Percentiles rank a stretch among this genome's conserved stretches.
phyloP scores from a whole-genome alignment of 768 basidiomycete species.

The Hericium coralloides region DNA sequence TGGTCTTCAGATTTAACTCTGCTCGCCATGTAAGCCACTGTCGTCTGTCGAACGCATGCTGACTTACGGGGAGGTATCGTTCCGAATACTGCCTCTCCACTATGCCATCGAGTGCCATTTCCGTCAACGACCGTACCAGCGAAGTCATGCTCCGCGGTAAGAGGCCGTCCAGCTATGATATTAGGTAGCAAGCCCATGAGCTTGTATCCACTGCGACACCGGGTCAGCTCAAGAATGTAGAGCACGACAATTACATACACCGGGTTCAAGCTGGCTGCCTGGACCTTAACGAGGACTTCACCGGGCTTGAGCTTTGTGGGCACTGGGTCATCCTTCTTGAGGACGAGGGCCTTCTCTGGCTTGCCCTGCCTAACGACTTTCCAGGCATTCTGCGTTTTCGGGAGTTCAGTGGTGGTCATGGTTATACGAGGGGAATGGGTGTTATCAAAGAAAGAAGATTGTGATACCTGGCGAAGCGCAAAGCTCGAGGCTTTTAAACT shows the following conservation, averaged over 20 bases:
- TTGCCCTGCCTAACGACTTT: conserved; percentile 18
- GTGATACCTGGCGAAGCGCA: too few relatives aligned
- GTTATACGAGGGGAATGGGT: not conserved
- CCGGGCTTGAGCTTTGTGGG: conserved; percentile 26
- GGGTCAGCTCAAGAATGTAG: not conserved
- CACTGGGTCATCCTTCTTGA: conserved; percentile 20
- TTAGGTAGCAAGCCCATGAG: conserved; percentile 40
- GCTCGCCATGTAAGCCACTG: not conserved
- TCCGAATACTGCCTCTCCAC: conserved; percentile 62
- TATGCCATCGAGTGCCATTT: conserved; percentile 40
- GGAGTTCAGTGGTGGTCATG: not conserved
- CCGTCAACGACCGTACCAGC: conserved; percentile 52
- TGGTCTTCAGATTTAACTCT: not conserved
- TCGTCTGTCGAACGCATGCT: not conserved
- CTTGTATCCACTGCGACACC: conserved; percentile 44
- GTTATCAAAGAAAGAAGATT: too few relatives aligned
- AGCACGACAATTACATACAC: conserved; percentile 32
- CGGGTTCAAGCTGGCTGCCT: conserved; percentile 58
- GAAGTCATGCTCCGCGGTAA: conserved; percentile 52
- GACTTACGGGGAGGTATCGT: conserved; percentile 31
- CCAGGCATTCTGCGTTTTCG: conserved; percentile 18
- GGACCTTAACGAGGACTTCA: conserved; percentile 42
- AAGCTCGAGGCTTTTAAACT: too few relatives aligned
- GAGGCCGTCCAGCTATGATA: conserved; percentile 37
- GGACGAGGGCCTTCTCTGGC: conserved; percentile 21